Evolutionary conservation across 2,329 filamentous ascomycete genomes (phyloP).

Genomic region (Aspergillus luchuensis): DNA sequence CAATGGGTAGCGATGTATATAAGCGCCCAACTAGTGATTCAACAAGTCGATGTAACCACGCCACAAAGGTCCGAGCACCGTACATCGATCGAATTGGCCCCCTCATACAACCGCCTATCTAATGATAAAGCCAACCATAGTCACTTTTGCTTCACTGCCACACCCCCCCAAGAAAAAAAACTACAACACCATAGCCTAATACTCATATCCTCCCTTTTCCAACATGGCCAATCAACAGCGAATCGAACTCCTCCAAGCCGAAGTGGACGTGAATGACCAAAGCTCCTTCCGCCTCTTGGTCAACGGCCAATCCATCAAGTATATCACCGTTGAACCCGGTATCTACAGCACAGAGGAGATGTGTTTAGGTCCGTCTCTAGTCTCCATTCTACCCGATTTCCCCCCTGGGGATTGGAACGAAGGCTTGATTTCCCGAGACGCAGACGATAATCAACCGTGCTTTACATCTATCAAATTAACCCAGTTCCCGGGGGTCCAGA

Average conservation of each 20-base stretch:
- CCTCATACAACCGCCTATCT: no score
- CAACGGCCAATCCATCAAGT: slow-evolving; percentile 28
- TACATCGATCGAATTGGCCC: no score
- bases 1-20: no score
- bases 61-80: no score
- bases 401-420: slow-evolving; percentile 37
- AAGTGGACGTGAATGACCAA: slow-evolving; percentile 29
- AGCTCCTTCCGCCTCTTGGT: slow-evolving; percentile 33
- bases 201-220: background rate
- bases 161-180: no score
- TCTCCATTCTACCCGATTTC: slow-evolving; percentile 23
- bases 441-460: slow-evolving; percentile 18
- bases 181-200: no score
- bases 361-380: slow-evolving; percentile 33
- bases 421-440: slow-evolving; percentile 23
- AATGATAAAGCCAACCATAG: no score
- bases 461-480: slow-evolving; percentile 23
- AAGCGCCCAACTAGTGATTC: no score
- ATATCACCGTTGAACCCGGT: slow-evolving; percentile 31
- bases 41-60: no score
- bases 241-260: slow-evolving; percentile 31
- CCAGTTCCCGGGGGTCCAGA: slow-evolving; percentile 23
- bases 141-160: no score
- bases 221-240: slow-evolving; percentile 15
- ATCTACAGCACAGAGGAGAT: slow-evolving; percentile 31